Evolutionary conservation across 345 rosid species (phyloP).

Genomic region (Draba incana): DNA sequence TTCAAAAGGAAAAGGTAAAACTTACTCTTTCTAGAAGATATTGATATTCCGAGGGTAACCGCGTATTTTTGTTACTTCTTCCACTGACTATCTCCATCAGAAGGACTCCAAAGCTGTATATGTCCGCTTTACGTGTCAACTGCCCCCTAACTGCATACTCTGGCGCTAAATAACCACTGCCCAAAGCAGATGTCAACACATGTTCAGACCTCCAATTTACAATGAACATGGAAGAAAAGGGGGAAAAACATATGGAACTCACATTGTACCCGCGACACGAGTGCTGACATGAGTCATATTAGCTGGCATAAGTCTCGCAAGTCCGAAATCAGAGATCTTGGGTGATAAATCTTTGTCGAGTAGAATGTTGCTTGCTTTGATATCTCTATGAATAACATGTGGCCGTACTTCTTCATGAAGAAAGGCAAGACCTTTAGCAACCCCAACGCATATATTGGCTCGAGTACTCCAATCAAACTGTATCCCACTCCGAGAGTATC

Average conservation of each 20-base stretch:
- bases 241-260: conserved; percentile 42
- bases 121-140: conserved; percentile 87
- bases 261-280: conserved; percentile 98
- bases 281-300: conserved; percentile 93
- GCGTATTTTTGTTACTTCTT: conserved; percentile 79
- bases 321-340: conserved; percentile 95
- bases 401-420: conserved; percentile 91
- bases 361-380: conserved; percentile 95
- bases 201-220: conserved; percentile 16
- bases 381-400: conserved; percentile 85
- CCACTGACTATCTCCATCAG: conserved; percentile 88
- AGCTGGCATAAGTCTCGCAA: conserved; percentile 88
- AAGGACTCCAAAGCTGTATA: conserved; percentile 92
- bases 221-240: background rate
- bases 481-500: conserved; percentile 49
- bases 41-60: conserved; percentile 72
- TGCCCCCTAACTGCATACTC: conserved; percentile 96
- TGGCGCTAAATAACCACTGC: conserved; percentile 95
- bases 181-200: conserved; percentile 28
- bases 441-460: conserved; percentile 67
- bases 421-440: conserved; percentile 83
- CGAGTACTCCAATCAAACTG: conserved; percentile 81
- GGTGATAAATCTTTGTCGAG: conserved; percentile 78
- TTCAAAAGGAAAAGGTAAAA: background rate
- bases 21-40: conserved; percentile 89